A percentile compares a stretch with the other conserved stretches of the same genome.
Conservation (phyloP, 139 green algal species). For the Pleodorina starrii region DNA sequence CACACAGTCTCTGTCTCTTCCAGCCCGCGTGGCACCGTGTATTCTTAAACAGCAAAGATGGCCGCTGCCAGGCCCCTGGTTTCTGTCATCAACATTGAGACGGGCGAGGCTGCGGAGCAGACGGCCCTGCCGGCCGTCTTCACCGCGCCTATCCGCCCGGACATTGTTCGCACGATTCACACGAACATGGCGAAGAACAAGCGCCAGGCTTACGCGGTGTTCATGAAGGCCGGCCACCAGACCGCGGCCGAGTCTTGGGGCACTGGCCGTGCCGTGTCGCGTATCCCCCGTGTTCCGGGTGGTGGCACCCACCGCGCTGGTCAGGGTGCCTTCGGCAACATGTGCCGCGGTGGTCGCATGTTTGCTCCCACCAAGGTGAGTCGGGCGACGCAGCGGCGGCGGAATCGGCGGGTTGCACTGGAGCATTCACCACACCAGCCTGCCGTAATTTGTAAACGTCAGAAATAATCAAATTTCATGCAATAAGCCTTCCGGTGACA, state of each 20-base stretch:
- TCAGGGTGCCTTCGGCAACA: constrained; percentile 99
- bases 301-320: constrained; percentile 91
- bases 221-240: constrained; percentile 94
- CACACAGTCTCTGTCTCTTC: no score
- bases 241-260: constrained; percentile 99
- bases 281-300: constrained; percentile 99
- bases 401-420: background rate
- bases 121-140: constrained; percentile 93
- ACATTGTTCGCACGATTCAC: constrained; percentile 95
- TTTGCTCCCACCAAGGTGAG: constrained; percentile 96
- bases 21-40: constrained; percentile 13
- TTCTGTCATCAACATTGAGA: constrained; percentile 84
- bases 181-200: constrained; percentile 97
- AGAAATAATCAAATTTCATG: no score
- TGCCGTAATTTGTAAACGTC: no score
- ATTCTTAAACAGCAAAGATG: constrained; percentile 61
- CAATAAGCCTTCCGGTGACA: no score
- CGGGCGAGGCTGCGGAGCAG: constrained; percentile 78
- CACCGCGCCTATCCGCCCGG: constrained; percentile 90
- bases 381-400: background rate
- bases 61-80: constrained; percentile 89
- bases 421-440: no score
- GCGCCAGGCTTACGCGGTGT: constrained; percentile 97
- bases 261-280: constrained; percentile 98
- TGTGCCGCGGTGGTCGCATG: constrained; percentile 99